These are phyloP conservation scores for Mycena latifolia DNA, from an alignment of 768 basidiomycete genomes.

Conservation along the genomic window DNA sequence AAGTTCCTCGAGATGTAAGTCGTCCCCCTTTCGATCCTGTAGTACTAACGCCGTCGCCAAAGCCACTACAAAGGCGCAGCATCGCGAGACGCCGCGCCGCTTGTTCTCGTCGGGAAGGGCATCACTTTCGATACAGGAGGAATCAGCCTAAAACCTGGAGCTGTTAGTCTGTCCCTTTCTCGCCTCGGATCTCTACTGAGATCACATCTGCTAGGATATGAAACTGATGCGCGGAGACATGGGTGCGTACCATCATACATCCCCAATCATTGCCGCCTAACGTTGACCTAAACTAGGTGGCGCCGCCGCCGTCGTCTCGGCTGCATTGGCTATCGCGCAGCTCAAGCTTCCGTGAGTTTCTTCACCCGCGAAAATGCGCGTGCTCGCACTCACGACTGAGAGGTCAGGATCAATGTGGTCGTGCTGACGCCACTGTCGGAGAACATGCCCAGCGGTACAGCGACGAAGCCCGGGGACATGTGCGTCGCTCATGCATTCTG, in stretches of 20 bases:
- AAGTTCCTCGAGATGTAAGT: constrained; percentile 90
- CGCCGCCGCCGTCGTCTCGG: constrained; percentile 81
- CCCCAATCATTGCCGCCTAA: background rate
- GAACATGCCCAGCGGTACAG: constrained; percentile 84
- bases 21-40: background rate
- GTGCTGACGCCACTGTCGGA: constrained; percentile 82
- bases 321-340: constrained; percentile 84
- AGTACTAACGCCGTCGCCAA: background rate
- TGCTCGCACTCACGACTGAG: background rate
- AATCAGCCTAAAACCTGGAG: constrained; percentile 85
- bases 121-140: constrained; percentile 93
- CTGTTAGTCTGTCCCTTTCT: constrained; percentile 56
- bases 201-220: constrained; percentile 65
- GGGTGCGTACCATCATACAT: constrained; percentile 59
- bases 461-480: constrained; percentile 91
- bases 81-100: constrained; percentile 65
- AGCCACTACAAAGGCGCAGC: constrained; percentile 88
- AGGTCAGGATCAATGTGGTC: constrained; percentile 77
- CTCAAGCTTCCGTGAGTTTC: constrained; percentile 78
- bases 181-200: background rate
- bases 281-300: constrained; percentile 60
- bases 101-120: constrained; percentile 89
- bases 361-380: constrained; percentile 23
- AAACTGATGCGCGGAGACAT: constrained; percentile 90
- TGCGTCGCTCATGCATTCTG: constrained; percentile 47